Conservation (phyloP, 2,329 filamentous ascomycete species). For the Stachybotrys chartarum region DNA sequence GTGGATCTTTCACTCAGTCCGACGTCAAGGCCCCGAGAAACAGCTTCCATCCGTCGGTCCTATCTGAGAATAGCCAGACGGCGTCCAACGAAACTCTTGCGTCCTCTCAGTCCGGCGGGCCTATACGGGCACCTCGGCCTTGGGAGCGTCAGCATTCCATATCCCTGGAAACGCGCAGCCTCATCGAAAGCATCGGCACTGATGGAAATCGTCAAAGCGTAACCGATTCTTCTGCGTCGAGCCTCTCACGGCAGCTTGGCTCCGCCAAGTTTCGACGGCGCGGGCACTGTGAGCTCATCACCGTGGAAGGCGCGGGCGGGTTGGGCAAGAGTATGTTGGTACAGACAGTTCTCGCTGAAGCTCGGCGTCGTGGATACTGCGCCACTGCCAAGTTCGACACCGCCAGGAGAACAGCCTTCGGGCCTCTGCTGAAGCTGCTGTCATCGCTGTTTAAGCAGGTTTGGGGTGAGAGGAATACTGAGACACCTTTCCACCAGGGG, state of each 20-base stretch:
- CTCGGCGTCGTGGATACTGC: conserved; percentile 55
- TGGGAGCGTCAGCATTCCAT: conserved; percentile 48
- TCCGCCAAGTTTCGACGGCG: conserved; percentile 52
- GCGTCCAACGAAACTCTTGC: conserved; percentile 39
- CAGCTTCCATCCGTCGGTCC: conserved; percentile 31
- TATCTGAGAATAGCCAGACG: conserved; percentile 30
- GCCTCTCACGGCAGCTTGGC: conserved; percentile 46
- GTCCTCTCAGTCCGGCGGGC: conserved; percentile 33
- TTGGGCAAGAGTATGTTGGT: conserved; percentile 60
- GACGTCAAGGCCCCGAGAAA: conserved; percentile 32
- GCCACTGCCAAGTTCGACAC: conserved; percentile 61
- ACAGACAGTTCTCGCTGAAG: conserved; percentile 55
- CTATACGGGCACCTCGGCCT: conserved; percentile 30
- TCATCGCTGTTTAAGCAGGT: conserved; percentile 62
- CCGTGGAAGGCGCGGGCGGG: conserved; percentile 54
- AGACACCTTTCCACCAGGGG: conserved; percentile 54
- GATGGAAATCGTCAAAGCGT: conserved; percentile 36
- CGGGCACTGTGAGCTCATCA: conserved; percentile 57
- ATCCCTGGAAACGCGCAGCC: conserved; percentile 39
- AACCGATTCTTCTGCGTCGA: conserved; percentile 39
- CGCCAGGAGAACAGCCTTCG: conserved; percentile 52
- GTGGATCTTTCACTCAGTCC: conserved; percentile 41
- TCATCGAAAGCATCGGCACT: conserved; percentile 34
- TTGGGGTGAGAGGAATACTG: conserved; percentile 59
- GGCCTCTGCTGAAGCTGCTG: conserved; percentile 55